Evolutionary conservation across 805 yeast species (phyloP).

Genomic region (Candida methanosorbosa): DNA sequence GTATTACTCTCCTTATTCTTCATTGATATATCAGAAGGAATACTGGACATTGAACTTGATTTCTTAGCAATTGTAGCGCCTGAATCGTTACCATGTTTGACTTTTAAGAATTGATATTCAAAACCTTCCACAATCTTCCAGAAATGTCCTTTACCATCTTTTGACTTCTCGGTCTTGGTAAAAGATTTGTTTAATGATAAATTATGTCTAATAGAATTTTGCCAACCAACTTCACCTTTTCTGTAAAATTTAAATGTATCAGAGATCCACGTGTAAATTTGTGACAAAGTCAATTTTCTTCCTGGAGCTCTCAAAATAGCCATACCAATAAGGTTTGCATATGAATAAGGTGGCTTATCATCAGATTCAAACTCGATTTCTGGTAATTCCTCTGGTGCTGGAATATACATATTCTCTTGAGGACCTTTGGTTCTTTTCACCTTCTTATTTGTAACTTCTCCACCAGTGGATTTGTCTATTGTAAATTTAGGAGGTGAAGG

Average conservation of each 20-base stretch:
- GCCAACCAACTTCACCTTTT: constrained; percentile 91
- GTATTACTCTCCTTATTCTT: not conserved
- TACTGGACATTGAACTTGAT: not conserved
- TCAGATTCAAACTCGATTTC: constrained; percentile 38
- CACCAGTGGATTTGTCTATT: too few relatives aligned
- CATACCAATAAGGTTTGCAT: constrained; percentile 90
- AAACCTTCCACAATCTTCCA: constrained; percentile 86
- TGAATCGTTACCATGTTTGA: constrained; percentile 25
- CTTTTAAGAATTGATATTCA: constrained; percentile 72
- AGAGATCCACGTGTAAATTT: constrained; percentile 88
- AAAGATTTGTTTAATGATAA: constrained; percentile 90
- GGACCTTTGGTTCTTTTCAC: constrained; percentile 19
- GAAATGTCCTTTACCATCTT: constrained; percentile 85
- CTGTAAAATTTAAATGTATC: constrained; percentile 77
- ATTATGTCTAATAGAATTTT: constrained; percentile 92
- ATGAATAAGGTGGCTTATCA: constrained; percentile 84
- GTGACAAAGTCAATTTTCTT: constrained; percentile 66
- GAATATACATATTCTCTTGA: constrained; percentile 14
- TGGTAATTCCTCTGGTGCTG: constrained; percentile 32
- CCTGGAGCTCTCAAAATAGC: constrained; percentile 77
- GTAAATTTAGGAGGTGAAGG: constrained; percentile 15
- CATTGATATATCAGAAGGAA: not conserved
- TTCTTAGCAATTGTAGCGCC: constrained; percentile 1
- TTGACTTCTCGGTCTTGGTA: constrained; percentile 81
- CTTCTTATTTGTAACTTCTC: too few relatives aligned